Evolutionary conservation across 2,329 filamentous ascomycete species (phyloP).

Genomic region (Raffaelea arxii): DNA sequence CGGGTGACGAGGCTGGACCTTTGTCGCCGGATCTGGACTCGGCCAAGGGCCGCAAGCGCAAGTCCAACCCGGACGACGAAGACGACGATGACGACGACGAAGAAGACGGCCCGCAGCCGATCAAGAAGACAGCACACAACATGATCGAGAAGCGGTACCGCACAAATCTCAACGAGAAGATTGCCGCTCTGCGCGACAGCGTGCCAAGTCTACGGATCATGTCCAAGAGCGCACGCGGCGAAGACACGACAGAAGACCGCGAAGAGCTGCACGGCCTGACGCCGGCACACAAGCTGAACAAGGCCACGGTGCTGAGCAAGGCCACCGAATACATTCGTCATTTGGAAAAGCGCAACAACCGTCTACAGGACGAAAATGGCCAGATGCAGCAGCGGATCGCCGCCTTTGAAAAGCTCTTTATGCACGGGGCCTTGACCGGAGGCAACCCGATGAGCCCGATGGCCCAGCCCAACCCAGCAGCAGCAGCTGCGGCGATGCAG

Average conservation of each 20-base stretch:
- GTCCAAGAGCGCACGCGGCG: conserved; percentile 59
- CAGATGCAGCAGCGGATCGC: conserved; percentile 69
- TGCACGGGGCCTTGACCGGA: conserved; percentile 60
- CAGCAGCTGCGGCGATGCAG: conserved; percentile 35
- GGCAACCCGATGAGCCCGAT: conserved; percentile 37
- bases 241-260: conserved; percentile 62
- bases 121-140: conserved; percentile 93
- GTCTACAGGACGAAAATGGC: conserved; percentile 70
- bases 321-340: conserved; percentile 94
- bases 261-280: conserved; percentile 75
- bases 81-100: conserved; percentile 53
- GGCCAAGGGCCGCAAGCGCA: conserved; percentile 56
- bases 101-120: conserved; percentile 43
- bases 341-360: conserved; percentile 80
- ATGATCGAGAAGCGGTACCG: conserved; percentile 97
- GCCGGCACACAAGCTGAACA: conserved; percentile 90
- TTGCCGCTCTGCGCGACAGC: conserved; percentile 81
- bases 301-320: conserved; percentile 92
- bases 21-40: conserved; percentile 51
- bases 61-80: conserved; percentile 53
- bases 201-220: conserved; percentile 84
- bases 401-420: conserved; percentile 70
- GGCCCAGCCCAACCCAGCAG: conserved; percentile 30
- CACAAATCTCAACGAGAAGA: conserved; percentile 95
- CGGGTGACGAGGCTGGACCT: conserved; percentile 30